Conservation (phyloP, 768 basidiomycete genomes). For the Boletales sp. region DNA sequence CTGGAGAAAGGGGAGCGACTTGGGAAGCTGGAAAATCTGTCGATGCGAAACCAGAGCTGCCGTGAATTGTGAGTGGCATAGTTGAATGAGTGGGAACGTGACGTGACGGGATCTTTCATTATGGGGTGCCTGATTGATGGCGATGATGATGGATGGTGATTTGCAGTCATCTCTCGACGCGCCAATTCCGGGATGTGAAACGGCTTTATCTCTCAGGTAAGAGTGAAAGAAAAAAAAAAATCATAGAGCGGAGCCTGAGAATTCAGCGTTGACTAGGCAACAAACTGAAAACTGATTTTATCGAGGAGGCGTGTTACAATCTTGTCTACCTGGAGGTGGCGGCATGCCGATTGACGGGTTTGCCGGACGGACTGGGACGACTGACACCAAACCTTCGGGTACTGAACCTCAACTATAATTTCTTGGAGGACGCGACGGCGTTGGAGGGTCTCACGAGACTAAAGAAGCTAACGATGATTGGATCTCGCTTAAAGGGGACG, state of each 20-base stretch:
- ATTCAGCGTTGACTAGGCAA: constrained; percentile 54
- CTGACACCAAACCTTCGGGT: constrained; percentile 83
- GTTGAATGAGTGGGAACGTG: constrained; percentile 21
- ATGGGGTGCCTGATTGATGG: constrained; percentile 34
- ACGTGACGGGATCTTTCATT: constrained; percentile 38
- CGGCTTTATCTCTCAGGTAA: constrained; percentile 91
- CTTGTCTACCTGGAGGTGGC: constrained; percentile 91
- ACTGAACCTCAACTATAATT: constrained; percentile 97
- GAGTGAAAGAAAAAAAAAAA: constrained; percentile 26
- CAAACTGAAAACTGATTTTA: constrained; percentile 55
- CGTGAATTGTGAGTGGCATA: constrained; percentile 61
- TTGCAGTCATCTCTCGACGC: constrained; percentile 42
- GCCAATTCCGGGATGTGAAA: constrained; percentile 87
- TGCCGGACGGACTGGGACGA: constrained; percentile 64
- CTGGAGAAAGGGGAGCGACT: constrained; percentile 55
- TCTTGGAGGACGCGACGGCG: constrained; percentile 67
- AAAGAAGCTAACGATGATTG: constrained; percentile 83
- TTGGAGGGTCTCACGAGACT: constrained; percentile 73
- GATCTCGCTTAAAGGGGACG: constrained; percentile 72
- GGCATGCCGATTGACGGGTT: constrained; percentile 70
- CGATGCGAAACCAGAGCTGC: constrained; percentile 84
- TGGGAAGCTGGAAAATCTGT: constrained; percentile 81
- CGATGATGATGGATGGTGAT: constrained; percentile 30
- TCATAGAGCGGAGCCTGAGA: constrained; percentile 11
- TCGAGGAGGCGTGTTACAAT: constrained; percentile 79